Conservation (phyloP, 768 basidiomycete genomes). For the Boletus tylopilopsis region DNA sequence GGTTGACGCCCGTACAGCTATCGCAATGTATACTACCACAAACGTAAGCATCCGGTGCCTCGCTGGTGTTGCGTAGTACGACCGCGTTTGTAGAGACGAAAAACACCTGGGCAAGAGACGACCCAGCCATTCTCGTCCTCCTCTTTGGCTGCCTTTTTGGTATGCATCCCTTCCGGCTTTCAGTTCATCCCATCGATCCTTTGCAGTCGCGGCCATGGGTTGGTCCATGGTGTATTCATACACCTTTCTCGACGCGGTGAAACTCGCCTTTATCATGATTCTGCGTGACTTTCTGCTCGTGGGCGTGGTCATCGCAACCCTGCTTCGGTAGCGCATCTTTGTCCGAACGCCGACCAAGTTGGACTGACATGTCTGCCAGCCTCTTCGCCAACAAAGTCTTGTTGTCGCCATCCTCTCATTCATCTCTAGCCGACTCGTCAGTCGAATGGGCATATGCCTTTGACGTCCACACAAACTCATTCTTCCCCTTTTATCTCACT, state of each 20-base stretch:
- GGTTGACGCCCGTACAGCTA: conserved; percentile 49
- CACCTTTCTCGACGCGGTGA: conserved; percentile 49
- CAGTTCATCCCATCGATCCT: neutral
- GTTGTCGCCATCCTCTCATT: conserved; percentile 68
- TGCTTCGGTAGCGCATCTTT: conserved; percentile 55
- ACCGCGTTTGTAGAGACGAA: conserved; percentile 70
- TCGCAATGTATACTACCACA: conserved; percentile 97
- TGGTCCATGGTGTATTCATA: conserved; percentile 87
- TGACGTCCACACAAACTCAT: conserved; percentile 95
- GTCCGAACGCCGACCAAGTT: conserved; percentile 4
- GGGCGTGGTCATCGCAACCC: conserved; percentile 69
- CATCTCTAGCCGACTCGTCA: conserved; percentile 60
- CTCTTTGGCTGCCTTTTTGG: conserved; percentile 76
- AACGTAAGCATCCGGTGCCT: conserved; percentile 54
- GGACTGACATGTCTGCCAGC: conserved; percentile 36
- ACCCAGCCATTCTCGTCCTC: conserved; percentile 90
- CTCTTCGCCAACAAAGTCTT: conserved; percentile 70
- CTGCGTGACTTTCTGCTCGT: conserved; percentile 82
- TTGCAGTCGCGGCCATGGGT: conserved; percentile 69
- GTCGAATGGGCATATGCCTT: conserved; percentile 96
- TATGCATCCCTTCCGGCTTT: conserved; percentile 24
- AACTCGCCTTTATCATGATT: conserved; percentile 77
- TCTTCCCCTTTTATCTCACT: conserved; percentile 90
- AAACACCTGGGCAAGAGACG: conserved; percentile 97
- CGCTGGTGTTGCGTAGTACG: neutral